Evolutionary conservation across 108 stramenopile genomes (phyloP), one percentile per base, ranked within the genome.

Genomic region (Cylindrotheca fusiformis): DNA sequence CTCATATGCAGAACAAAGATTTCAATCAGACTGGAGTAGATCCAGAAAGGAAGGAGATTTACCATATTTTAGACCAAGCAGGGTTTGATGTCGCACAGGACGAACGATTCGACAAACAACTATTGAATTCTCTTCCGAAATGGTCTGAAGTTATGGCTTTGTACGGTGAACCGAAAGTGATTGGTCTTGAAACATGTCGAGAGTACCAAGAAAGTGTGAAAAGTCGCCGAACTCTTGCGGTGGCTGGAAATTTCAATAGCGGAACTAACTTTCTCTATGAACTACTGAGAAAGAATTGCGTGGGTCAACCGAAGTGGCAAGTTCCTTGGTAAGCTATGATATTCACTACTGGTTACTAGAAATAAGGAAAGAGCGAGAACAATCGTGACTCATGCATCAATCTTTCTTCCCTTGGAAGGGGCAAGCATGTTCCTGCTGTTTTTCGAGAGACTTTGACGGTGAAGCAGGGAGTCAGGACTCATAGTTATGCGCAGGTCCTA

Each of bases 171-270:
- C 67, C 87, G 0, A 54, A 60, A 23, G 75, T 88, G 30, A 12
- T 79, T 5, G 86, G 90, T 10, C 62, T 86, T 54, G 86, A 86
- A 10, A 57, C 69, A 27, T 88, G 89, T 54, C 55, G 70, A 60
- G 56, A 56, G 1, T 88, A 60, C 62, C 81, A 75, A 30, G 49
- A 72, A 8, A 20, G 45, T 14, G 76, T 86, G 1, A 17, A 19
- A 4, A 30, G 26, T 25, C 41, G 52, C 0, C 18, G 46, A 12
- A 27, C n/a, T 2, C 10, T 65, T 28, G 64, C 52, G 4, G 64
- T 69, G 2, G 83, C 87, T 25, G 87, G 88, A 2, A 68, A 86
- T 57, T 92, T 88, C 75, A 85, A 92, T 67, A 87, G 73, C 0
- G 83, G 84, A 17, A 84, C 90, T 19, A 87, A 91, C 47, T 47